Evolutionary conservation across 352 stramenopile species (phyloP), one percentile per base, ranked within the genome.

Genomic region (Pythium volutum): DNA sequence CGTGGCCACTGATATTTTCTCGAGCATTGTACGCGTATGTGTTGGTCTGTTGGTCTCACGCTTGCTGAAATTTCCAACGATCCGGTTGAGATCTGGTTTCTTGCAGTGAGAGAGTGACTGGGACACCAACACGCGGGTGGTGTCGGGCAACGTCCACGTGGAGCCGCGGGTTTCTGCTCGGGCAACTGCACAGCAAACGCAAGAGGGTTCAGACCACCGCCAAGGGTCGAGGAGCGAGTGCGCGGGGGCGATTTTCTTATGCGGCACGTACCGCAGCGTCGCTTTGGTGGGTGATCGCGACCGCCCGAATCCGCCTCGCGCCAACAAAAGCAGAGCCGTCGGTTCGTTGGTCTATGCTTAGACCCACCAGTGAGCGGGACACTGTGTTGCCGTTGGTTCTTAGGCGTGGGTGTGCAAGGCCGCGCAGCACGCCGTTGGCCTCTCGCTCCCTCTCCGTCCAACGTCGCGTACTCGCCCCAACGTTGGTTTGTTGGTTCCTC

Each of bases 1-100:
- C 31, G 52, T 66, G 15, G 43, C 61, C 56, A 34, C 20, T 2
- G 47, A 36, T 41, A 69, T 50, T 23, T 55, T 29, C 55, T 69
- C 34, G 31, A 64, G 50, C 55, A 69, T 61, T 14, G 27, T 39
- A 16, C 22, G n/a, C 42, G 42, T 25, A 8, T 25, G 8, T 54
- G 29, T 43, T 55, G 7, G 48, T 26, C 38, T 31, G 25, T 15
- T 27, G 23, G n/a, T 29, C 20, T 56, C 22, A 22, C 11, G 18
- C 31, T 36, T 36, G 31, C 31, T 11, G 31, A 6, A n/a, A 15
- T 11, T 36, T 36, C 31, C 31, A 36, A 11, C 31, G 22, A 11
- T 56, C 10, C 31, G 18, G 26, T 41, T 39, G 27, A 9, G 14
- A 42, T 54, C 20, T 41, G 8, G 25, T 14, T 23, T 46, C n/a